These are phyloP conservation scores for Tulasnella sp. DNA, from an alignment of 768 basidiomycete genomes.

Conservation along the genomic window DNA sequence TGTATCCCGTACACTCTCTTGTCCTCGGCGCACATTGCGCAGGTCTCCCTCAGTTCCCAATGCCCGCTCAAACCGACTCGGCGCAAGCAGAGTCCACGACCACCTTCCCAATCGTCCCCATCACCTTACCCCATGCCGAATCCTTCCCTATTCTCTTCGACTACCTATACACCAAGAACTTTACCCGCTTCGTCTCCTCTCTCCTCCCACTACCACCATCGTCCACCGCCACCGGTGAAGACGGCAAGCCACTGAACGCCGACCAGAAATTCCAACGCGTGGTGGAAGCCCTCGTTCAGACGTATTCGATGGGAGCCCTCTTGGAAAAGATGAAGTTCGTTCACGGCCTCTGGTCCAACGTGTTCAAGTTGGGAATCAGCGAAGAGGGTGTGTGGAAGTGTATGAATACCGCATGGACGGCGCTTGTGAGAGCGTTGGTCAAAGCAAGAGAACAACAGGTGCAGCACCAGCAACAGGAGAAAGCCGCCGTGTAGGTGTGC, in stretches of 20 bases:
- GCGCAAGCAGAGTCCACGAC: slow-evolving; percentile 32
- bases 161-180: slow-evolving; percentile 60
- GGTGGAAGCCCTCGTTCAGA: slow-evolving; percentile 13
- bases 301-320: slow-evolving; percentile 41
- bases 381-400: slow-evolving; percentile 59
- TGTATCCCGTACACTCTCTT: slow-evolving; percentile 63
- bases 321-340: slow-evolving; percentile 43
- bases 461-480: background rate
- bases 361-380: slow-evolving; percentile 57
- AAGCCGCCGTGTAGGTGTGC: background rate
- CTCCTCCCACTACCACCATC: slow-evolving; percentile 38
- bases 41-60: slow-evolving; percentile 49
- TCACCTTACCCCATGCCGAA: slow-evolving; percentile 55
- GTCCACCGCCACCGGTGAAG: slow-evolving; percentile 28
- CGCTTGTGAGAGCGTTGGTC: slow-evolving; percentile 50
- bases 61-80: slow-evolving; percentile 43
- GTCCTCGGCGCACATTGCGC: slow-evolving; percentile 64
- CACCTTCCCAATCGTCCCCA: slow-evolving; percentile 51
- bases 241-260: slow-evolving; percentile 41
- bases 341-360: slow-evolving; percentile 66
- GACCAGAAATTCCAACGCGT: slow-evolving; percentile 32
- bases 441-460: background rate
- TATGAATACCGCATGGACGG: slow-evolving; percentile 60
- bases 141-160: slow-evolving; percentile 52
- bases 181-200: slow-evolving; percentile 42